Base-by-base conservation (phyloP, 257 asterid genomes). In the Verbascum thapsus region DNA sequence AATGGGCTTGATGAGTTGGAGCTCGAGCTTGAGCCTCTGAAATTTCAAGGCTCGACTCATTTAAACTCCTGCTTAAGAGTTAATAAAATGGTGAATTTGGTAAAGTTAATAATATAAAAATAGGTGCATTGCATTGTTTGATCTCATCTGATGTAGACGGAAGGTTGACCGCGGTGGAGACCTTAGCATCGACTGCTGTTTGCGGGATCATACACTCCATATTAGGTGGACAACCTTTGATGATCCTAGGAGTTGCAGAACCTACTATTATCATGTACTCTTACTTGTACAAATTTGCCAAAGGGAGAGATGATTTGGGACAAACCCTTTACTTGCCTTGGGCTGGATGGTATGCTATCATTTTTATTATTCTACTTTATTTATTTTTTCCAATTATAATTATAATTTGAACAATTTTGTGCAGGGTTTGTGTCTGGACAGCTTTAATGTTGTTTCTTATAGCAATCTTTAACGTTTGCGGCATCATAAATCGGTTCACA, bases 171-270 rank as follows among this genome's bases (percentile, higher is more conserved):
- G 67, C 84, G 4, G 83, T 70, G 35, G 85, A 78, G 45, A 74
- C 85, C 3, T 49, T 81, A 13, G 78, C 80, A 34, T 83, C 90
- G 5, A 78, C 90, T 23, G 87, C 90, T 38, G 74, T 83, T 8
- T 83, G 87, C 69, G 87, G 90, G n/a, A 70, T 83, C 48, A 73
- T 83, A 22, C 90, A 83, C 72, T 83, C 85, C 3, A 69, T 80
- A 6, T 9, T 83, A 4, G 90, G 87, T 3, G 87, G 87, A n/a
- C 85, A 80, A 9, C 90, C 90, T 23, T 52, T 80, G 61, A 6
- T 83, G 57, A 80, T 83, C 48, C 11, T 84, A 3, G 85, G 91
- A 69, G 88, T 84, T 60, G 85, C 91, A 15, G 88, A 84, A 67
- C 91, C 88, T 2, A 84, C 91, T 5, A 72, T 81, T 47, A 81